Conservation (phyloP, 768 basidiomycete genomes). For the Xerocomellus dryophilus region DNA sequence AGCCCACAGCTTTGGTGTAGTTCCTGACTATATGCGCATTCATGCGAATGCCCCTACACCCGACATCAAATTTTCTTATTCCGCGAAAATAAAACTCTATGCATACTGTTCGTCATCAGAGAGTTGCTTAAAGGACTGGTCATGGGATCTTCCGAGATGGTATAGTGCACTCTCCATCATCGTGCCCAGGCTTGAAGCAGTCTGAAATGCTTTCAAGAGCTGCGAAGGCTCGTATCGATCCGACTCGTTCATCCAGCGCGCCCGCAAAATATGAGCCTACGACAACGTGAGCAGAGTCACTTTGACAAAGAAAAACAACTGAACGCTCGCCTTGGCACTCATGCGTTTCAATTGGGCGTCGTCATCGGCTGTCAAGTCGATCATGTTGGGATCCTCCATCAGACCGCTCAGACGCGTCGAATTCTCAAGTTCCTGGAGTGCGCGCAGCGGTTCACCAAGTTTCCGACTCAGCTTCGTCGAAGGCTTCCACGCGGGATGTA, state of each 20-base stretch:
- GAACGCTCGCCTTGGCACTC: conserved; percentile 64
- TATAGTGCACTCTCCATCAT: conserved; percentile 84
- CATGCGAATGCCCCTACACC: conserved; percentile 57
- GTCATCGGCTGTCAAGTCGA: conserved; percentile 56
- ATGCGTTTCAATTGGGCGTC: conserved; percentile 48
- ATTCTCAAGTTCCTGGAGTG: conserved; percentile 83
- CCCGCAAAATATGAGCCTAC: conserved; percentile 76
- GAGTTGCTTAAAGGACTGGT: conserved; percentile 69
- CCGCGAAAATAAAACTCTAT: neutral
- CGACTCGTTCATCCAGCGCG: conserved; percentile 91
- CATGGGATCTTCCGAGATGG: conserved; percentile 85
- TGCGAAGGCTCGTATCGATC: conserved; percentile 69
- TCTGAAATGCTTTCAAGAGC: conserved; percentile 58
- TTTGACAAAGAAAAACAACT: neutral
- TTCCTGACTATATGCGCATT: conserved; percentile 60
- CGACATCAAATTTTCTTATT: neutral
- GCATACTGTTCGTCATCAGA: conserved; percentile 53
- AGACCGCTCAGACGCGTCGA: conserved; percentile 56
- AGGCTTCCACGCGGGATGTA: no score
- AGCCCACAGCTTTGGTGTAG: conserved; percentile 67
- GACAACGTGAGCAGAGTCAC: neutral
- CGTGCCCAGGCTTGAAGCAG: conserved; percentile 47
- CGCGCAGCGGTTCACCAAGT: conserved; percentile 82
- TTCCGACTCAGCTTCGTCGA: no score
- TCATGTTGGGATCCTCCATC: conserved; percentile 41